Evolutionary conservation across 331 rosid species (phyloP).

Genomic region (Acacia concinna): DNA sequence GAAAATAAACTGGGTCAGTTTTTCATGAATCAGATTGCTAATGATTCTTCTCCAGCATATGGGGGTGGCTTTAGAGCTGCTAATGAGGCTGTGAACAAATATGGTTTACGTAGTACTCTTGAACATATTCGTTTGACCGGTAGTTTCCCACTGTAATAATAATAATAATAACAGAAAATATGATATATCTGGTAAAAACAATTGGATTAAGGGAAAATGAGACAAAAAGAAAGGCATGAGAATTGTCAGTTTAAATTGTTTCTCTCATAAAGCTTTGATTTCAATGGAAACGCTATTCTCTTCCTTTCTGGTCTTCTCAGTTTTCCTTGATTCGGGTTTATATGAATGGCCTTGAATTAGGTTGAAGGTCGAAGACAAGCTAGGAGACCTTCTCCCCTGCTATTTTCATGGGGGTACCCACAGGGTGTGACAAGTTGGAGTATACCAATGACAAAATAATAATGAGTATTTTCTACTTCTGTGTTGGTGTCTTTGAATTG

Average conservation of each 20-base stretch:
- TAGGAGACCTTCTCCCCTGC: constrained; percentile 28
- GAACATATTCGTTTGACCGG: constrained; percentile 81
- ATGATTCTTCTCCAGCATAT: constrained; percentile 83
- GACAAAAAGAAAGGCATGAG: not conserved
- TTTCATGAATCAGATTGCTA: constrained; percentile 80
- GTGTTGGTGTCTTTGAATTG: constrained; percentile 3
- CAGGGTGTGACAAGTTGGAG: constrained; percentile 38
- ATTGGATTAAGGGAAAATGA: not conserved
- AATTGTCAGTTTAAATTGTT: not conserved
- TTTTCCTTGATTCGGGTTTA: not conserved
- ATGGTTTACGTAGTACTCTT: constrained; percentile 81
- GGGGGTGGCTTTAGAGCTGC: constrained; percentile 98
- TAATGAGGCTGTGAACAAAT: constrained; percentile 73
- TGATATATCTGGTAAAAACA: not conserved
- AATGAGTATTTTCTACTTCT: constrained; percentile 16
- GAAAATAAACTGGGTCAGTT: constrained; percentile 87
- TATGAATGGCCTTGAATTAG: constrained; percentile 22
- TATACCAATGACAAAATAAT: constrained; percentile 9
- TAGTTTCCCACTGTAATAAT: constrained; percentile 63
- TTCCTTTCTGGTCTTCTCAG: not conserved
- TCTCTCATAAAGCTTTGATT: not conserved
- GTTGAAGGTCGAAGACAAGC: constrained; percentile 34
- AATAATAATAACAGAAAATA: constrained; percentile 27
- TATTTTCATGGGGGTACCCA: constrained; percentile 30
- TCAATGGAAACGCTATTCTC: not conserved